Evolutionary conservation across 176 grass and related monocot species (phyloP), one percentile per base, ranked within the genome.

Genomic region (Cocos nucifera): DNA sequence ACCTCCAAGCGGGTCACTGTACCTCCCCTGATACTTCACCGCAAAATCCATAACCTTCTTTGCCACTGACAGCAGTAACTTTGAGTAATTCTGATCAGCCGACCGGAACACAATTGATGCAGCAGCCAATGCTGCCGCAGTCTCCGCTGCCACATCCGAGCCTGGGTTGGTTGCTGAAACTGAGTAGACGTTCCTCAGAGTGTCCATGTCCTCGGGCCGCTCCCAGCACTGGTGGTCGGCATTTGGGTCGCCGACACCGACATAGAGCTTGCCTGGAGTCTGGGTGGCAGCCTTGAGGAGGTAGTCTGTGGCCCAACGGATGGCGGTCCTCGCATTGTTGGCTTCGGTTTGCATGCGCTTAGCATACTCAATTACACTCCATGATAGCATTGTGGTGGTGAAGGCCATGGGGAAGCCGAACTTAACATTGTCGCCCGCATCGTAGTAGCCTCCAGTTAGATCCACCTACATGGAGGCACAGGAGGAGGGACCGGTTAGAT

Each of bases 371-470:
- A 95, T 30, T 12, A 90, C 70, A 50, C 86, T 57, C 86, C 86
- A 90, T 16, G 86, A 78, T 15, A 95, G 74, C 83, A 87, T 87
- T 0, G 83, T 90, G 50, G 83, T 4, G n/a, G 83, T 84, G 83
- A 84, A 95, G n/a, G 86, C 91, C 83, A 90, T 87, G 16, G 83
- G 83, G 66, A 95, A 87, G 4, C 80, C 80, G 54, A 95, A 87
- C 81, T 89, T 95, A 3, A 82, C 83, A 64, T 90, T 95, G 86
- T 95, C 90, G 12, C 86, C 86, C 56, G 86, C 90, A 65, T 95
- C 90, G 73, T 95, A 95, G 77, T 95, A 90, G 0, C 90, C 90
- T 48, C 83, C 86, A 6, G 75, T 82, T 18, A 90, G 80, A 55
- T 95, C 83, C 0, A 95, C 83, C 83, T 95, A 62, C 19, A 39